Percentiles rank a stretch among this genome's conserved stretches.
Evolutionary conservation across 139 green algal genomes (phyloP).

Genomic region (Chlorella vulgaris): DNA sequence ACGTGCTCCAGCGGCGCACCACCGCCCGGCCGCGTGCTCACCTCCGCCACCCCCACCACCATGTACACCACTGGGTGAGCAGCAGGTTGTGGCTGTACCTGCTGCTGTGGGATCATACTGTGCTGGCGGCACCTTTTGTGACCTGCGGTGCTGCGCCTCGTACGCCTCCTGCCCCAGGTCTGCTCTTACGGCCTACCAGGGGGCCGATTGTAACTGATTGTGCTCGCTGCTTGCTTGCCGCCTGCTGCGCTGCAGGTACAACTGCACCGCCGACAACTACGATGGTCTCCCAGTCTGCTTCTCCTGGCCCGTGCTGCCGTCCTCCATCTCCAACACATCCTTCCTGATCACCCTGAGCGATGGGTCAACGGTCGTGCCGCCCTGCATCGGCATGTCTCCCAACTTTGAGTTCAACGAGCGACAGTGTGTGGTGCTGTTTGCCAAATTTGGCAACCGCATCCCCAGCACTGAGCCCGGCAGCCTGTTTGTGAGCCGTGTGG

Average conservation of each 20-base stretch:
- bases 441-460: constrained; percentile 21
- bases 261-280: not conserved
- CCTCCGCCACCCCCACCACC: not conserved
- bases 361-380: not conserved
- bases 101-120: no score
- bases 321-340: not conserved
- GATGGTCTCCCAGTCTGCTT: constrained; percentile 9
- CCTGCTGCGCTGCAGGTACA: not conserved
- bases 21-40: not conserved
- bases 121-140: no score
- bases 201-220: not conserved
- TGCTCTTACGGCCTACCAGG: no score
- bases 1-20: not conserved
- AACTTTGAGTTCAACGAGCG: constrained; percentile 21
- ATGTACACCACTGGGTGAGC: not conserved
- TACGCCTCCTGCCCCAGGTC: not conserved
- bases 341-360: not conserved
- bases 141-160: not conserved
- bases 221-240: not conserved
- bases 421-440: constrained; percentile 22
- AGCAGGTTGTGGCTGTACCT: no score
- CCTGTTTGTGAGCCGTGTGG: not conserved
- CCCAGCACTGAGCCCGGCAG: not conserved
- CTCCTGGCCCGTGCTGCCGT: constrained; percentile 11
- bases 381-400: constrained; percentile 11